Evolutionary conservation across 1,284 basidiomycete genomes (phyloP), one percentile per base, ranked within the genome.

Genomic region (Leccinum fallax): DNA sequence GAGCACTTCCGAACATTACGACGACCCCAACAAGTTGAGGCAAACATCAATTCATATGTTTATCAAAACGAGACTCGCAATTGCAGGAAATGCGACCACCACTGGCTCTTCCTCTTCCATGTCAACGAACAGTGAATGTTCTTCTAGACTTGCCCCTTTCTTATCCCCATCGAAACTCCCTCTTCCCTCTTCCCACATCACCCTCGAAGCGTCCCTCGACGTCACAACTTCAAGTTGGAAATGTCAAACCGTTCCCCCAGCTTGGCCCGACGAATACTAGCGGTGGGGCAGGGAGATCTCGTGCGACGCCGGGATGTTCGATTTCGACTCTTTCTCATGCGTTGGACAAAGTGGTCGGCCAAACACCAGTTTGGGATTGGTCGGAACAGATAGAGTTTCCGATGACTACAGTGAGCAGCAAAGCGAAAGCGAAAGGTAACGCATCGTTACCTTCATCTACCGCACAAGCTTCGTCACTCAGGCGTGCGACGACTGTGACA

Each of bases 331-430:
- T 90, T 11, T 83, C 85, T 11, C 79, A 79, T 64, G 87, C 87
- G 2, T 76, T 90, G 21, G 83, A 88, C 67, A 86, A 84, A 67
- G 76, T 90, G n/a, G 80, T 80, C 40, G 82, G 49, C 86, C 88
- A 2, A 88, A 80, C 60, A 88, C 87, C 1, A 87, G 85, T 62
- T 76, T 89, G 76, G 88, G 86, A 30, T 88, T 89, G 68, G 82
- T 68, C 69, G 77, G 58, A 73, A 16, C 4, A 15, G 66, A 66
- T 0, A 67, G 53, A 53, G 61, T 10, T 66, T 72, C 59, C 24
- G 62, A 63, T 6, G 61, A 34, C 11, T 36, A 59, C 0, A 53
- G 66, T 65, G 64, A 30, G 58, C 4, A 5, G 46, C 0, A 63
- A 61, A 24, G 65, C 60, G 21, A 21, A 46, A 46, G 10, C 11